Base-by-base conservation (phyloP, 2,329 filamentous ascomycete species). In the Diaporthe citrichinensis region DNA sequence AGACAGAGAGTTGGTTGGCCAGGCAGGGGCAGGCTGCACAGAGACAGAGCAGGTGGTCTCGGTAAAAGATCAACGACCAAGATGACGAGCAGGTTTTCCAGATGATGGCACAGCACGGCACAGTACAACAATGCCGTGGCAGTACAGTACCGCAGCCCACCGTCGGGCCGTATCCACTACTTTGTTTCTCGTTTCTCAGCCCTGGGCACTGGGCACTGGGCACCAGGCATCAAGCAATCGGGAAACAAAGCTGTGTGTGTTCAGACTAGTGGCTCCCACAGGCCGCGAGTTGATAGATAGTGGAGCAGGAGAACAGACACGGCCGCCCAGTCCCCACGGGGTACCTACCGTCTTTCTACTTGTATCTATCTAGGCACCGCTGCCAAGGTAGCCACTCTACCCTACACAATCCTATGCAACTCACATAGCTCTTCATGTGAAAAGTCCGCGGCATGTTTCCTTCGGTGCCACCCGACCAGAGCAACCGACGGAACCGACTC, bases 71-170 rank as follows among this genome's bases (percentile, higher is more conserved):
- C 44, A 68, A 39, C 31, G 31, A 51, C 44, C 62, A 68, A 39
- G 62, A 51, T 51, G 31, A 39, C 44, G 62, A 68, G 62, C 62
- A 68, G 62, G 62, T 51, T 51, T 67, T n/a, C 41, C 31, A 67
- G 44, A 39, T 39, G 44, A 68, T 39, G 44, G 28, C 44, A n/a
- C 57, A 25, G 31, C 17, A n/a, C 51, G 23, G 49, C 49, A 53
- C 49, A 53, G 49, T 55, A 55, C 51, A 9, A 31, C 51, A 28
- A 55, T 55, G n/a, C 53, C 5, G 53, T 34, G 53, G 44, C 53
- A 57, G 53, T 34, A 57, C 53, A 6, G 53, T 57, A 31, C 28
- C 44, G 44, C 44, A 23, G 41, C 20, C 15, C 44, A 49, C 20
- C 17, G 20, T 23, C 55, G 39, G 55, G 31, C 31, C n/a, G 55